phyloP scores from a whole-genome alignment of 768 basidiomycete species.

The Psilocybe azurescens region DNA sequence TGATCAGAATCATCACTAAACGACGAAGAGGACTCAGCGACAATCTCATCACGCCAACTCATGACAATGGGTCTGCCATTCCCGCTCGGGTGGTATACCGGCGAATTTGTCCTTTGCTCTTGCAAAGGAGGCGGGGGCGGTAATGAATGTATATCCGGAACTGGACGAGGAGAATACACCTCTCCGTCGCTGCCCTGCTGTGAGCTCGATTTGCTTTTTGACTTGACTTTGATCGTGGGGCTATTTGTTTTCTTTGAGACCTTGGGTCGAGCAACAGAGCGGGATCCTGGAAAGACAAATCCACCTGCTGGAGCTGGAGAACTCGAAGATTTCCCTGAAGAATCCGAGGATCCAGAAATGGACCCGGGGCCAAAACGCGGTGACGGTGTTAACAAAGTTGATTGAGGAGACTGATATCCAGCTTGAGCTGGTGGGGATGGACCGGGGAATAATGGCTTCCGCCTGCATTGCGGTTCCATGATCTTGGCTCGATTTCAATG shows the following conservation, averaged over 20 bases:
- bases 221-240: conserved; percentile 16
- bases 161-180: background rate
- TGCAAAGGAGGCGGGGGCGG: background rate
- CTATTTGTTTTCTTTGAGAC: conserved; percentile 21
- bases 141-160: background rate
- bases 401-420: conserved; percentile 1
- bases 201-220: conserved; percentile 7
- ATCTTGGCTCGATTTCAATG: conserved; percentile 11
- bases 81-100: background rate
- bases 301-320: conserved; percentile 13
- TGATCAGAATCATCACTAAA: conserved; percentile 15
- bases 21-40: conserved; percentile 11
- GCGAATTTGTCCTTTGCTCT: background rate
- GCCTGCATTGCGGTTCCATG: background rate
- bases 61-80: background rate
- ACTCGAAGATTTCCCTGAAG: conserved; percentile 6
- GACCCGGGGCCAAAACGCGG: conserved; percentile 9
- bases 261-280: conserved; percentile 32
- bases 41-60: background rate
- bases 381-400: background rate
- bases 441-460: background rate
- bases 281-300: conserved; percentile 33
- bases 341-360: conserved; percentile 22
- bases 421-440: conserved; percentile 9
- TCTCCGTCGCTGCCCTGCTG: background rate